Evolutionary conservation across 192 early-diverging fungal genomes (phyloP).

Genomic region (Coemansia sp.): DNA sequence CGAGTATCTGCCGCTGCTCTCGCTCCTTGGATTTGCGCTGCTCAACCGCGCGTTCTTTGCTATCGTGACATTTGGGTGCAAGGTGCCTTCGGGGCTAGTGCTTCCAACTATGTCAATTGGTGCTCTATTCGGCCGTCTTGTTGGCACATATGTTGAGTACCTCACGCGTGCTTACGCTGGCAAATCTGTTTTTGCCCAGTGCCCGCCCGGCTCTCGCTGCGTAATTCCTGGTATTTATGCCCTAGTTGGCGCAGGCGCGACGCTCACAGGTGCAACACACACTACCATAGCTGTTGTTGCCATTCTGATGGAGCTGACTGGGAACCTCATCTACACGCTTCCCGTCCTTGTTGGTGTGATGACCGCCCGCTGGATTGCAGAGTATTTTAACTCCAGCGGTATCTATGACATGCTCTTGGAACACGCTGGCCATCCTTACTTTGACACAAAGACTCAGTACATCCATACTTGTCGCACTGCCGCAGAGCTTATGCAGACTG

Average conservation of each 20-base stretch:
- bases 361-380: constrained; percentile 72
- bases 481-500: constrained; percentile 63
- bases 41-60: constrained; percentile 52
- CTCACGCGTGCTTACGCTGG: constrained; percentile 38
- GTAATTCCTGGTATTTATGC: constrained; percentile 74
- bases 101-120: constrained; percentile 60
- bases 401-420: constrained; percentile 78
- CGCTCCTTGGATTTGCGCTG: constrained; percentile 48
- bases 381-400: constrained; percentile 64
- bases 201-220: constrained; percentile 53
- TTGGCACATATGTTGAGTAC: constrained; percentile 51
- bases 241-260: constrained; percentile 57
- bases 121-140: constrained; percentile 51
- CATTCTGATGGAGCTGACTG: constrained; percentile 80
- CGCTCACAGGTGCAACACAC: constrained; percentile 58
- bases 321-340: constrained; percentile 69
- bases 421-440: constrained; percentile 68
- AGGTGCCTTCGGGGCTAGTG: constrained; percentile 57
- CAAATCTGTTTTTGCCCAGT: constrained; percentile 48
- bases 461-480: constrained; percentile 60
- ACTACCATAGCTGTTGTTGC: constrained; percentile 65
- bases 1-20: constrained; percentile 41
- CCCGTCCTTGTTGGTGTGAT: constrained; percentile 61
- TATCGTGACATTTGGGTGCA: constrained; percentile 57
- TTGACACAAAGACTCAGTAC: constrained; percentile 75